Evolutionary conservation across 306 rosid species (phyloP).

Genomic region (Dalbergia oliveri): DNA sequence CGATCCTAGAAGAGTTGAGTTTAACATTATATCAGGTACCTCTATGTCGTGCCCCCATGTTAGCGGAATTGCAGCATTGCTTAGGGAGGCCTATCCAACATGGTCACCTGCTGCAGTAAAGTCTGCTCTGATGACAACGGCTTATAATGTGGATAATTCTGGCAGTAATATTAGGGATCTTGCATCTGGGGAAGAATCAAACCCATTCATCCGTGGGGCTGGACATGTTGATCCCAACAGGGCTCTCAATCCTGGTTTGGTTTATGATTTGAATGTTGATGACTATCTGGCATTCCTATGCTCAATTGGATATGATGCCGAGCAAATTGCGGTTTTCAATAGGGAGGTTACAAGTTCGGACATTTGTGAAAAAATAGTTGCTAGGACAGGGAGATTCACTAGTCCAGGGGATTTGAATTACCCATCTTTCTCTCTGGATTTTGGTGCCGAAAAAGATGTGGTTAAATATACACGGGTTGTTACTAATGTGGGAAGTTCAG

Average conservation of each 20-base stretch:
- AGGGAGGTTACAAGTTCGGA: conserved; percentile 56
- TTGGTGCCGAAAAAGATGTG: conserved; percentile 30
- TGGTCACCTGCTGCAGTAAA: conserved; percentile 91
- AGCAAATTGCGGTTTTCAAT: conserved; percentile 62
- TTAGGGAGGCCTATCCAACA: conserved; percentile 71
- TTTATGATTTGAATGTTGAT: conserved; percentile 62
- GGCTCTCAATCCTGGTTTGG: conserved; percentile 84
- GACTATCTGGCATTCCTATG: conserved; percentile 86
- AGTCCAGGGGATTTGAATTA: conserved; percentile 88
- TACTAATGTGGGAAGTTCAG: conserved; percentile 72
- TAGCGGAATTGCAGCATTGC: conserved; percentile 87
- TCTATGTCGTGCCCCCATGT: conserved; percentile 96
- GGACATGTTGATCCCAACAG: conserved; percentile 94
- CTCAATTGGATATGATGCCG: conserved; percentile 76
- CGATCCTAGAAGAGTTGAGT: conserved; percentile 89
- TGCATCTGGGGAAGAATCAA: conserved; percentile 73
- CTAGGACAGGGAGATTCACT: conserved; percentile 44
- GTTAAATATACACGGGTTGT: conserved; percentile 73
- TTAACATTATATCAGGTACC: conserved; percentile 93
- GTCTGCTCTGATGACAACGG: conserved; percentile 84
- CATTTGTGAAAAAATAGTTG: conserved; percentile 51
- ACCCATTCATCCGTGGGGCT: conserved; percentile 79
- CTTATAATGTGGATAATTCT: conserved; percentile 72
- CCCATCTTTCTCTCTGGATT: conserved; percentile 79
- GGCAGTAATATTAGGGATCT: conserved; percentile 74